A percentile compares a stretch with the other conserved stretches of the same genome.
These are phyloP conservation scores for Pyrenochaeta sp. DNA, from an alignment of 2,329 filamentous ascomycete genomes.

Conservation along the genomic window DNA sequence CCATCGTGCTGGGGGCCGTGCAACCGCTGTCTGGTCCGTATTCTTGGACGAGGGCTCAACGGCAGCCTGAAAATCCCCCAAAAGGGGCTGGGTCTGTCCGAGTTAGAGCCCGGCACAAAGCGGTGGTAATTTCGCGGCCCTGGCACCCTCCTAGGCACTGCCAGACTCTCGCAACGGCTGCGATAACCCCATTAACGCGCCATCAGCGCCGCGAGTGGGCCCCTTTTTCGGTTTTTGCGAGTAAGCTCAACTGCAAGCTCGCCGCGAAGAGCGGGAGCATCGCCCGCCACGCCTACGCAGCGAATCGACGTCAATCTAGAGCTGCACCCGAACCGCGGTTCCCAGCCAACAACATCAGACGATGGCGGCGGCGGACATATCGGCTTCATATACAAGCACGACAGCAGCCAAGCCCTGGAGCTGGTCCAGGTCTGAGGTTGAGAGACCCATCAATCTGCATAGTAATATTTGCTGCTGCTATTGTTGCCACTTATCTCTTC, in stretches of 20 bases:
- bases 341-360: constrained; percentile 15
- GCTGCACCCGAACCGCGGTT: constrained; percentile 26
- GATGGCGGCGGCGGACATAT: constrained; percentile 10
- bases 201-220: constrained; percentile 1
- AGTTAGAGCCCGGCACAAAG: constrained; percentile 21
- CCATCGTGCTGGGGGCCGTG: constrained; percentile 27
- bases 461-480: constrained; percentile 20
- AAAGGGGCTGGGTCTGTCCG: constrained; percentile 15
- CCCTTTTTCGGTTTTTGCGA: constrained; percentile 11
- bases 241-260: constrained; percentile 2
- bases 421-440: constrained; percentile 20
- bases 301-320: constrained; percentile 7
- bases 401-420: constrained; percentile 24
- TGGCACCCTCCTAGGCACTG: constrained; percentile 9
- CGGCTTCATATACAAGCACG: constrained; percentile 21
- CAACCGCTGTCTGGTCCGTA: constrained; percentile 29
- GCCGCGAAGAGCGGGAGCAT: constrained; percentile 19
- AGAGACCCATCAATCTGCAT: constrained; percentile 24
- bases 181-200: not conserved
- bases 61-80: constrained; percentile 30
- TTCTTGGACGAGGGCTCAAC: constrained; percentile 28
- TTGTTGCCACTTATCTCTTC: constrained; percentile 17
- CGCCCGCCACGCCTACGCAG: constrained; percentile 11
- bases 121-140: constrained; percentile 21
- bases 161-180: constrained; percentile 4